phyloP scores from a whole-genome alignment of 2,329 filamentous ascomycete species.

The Trichophyton mentagrophytes region DNA sequence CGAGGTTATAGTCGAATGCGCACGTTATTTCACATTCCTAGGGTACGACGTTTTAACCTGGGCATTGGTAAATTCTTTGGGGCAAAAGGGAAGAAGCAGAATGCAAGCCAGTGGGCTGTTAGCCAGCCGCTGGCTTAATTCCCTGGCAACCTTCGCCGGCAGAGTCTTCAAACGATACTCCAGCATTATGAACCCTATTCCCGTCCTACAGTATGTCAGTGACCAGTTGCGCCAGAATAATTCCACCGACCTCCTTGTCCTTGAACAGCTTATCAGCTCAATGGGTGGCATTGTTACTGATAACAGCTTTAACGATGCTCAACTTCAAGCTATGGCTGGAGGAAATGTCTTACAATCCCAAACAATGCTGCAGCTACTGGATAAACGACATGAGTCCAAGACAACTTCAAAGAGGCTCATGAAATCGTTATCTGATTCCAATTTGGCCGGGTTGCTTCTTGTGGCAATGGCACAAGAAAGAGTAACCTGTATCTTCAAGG shows the following conservation, averaged over 20 bases:
- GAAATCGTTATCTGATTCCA: conserved; percentile 62
- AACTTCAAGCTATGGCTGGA: conserved; percentile 78
- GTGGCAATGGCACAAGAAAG: conserved; percentile 83
- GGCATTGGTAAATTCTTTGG: conserved; percentile 66
- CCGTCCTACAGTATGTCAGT: conserved; percentile 80
- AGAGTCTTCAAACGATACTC: conserved; percentile 79
- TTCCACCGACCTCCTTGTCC: conserved; percentile 77
- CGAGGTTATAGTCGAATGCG: conserved; percentile 86
- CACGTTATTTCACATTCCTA: conserved; percentile 81
- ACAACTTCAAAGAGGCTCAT: conserved; percentile 69
- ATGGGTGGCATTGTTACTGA: conserved; percentile 91
- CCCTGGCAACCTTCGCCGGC: conserved; percentile 79
- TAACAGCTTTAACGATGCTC: conserved; percentile 74
- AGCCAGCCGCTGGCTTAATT: conserved; percentile 84
- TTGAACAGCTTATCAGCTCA: conserved; percentile 76
- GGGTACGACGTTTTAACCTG: conserved; percentile 90
- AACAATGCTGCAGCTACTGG: conserved; percentile 65
- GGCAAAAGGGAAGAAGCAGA: conserved; percentile 44
- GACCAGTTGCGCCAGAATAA: conserved; percentile 71
- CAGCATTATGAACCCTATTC: conserved; percentile 61
- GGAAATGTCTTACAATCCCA: conserved; percentile 67
- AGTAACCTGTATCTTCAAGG: conserved; percentile 68
- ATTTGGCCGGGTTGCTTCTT: conserved; percentile 69
- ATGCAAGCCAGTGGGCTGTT: conserved; percentile 56
- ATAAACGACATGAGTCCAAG: conserved; percentile 64